Base-by-base conservation (phyloP, 306 rosid species). In the Hippophae gyantsensis region DNA sequence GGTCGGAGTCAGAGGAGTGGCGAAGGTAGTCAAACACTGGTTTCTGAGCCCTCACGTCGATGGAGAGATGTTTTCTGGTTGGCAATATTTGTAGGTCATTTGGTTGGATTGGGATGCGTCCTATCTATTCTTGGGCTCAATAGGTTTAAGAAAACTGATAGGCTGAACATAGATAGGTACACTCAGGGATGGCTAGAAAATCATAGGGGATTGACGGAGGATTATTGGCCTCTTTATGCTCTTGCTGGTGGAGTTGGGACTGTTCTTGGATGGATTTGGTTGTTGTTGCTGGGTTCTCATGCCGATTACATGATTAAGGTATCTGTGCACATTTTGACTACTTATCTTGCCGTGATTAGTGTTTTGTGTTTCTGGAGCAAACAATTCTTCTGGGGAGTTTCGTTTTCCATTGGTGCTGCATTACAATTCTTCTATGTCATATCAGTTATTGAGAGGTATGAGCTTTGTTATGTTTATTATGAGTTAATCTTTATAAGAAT, bases 61-160 rank as follows among this genome's bases (percentile, higher is more conserved):
- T 92, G 93, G 95, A 89, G 81, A 0, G 98, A 92, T n/a, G 66
- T 87, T 54, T 92, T 92, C 75, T 92, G 98, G 98, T 77, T 70
- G 68, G 84, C 79, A 14, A 57, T 83, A 38, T 92, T 92, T 68
- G 53, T 83, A 54, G 71, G 80, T 70, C 98, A 92, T 65, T 75
- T 83, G 86, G 66, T 83, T 68, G 70, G 81, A 42, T 8, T 92
- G 64, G 98, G 95, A 56, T 74, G 78, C 6, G 72, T 75, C 38
- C 81, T 92, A 7, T 76, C 74, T 55, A 73, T 81, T 72, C 76
- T 92, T 14, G 98, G 98, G 67, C 70, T 85, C 48, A 87, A 87
- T 66, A 85, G 98, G 76, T 85, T 87, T 71, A 69, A 83, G 95
- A 75, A 70, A 61, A 63, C 69, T 58, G 74, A 92, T 64, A 79